Evolutionary conservation across 768 basidiomycete species (phyloP), one percentile per base, ranked within the genome.

Genomic region (Rubroboletus satanas): DNA sequence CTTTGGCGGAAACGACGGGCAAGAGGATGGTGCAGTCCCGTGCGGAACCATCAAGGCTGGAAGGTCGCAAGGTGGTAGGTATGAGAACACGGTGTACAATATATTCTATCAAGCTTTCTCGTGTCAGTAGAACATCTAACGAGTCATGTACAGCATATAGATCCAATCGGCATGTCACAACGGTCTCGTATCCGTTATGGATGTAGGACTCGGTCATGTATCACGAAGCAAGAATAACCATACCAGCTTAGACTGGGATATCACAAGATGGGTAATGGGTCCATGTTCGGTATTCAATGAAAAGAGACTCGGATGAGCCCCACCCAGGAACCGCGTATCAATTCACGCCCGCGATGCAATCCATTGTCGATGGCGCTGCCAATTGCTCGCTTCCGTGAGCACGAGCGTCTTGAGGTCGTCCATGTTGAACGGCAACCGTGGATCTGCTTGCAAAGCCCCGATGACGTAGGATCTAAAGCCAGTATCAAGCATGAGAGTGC

Each of bases 381-480:
- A 79, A 35, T 77, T 77, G 7, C 70, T 56, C 0, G 69, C 66
- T 49, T 80, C 78, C 60, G 69, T 65, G 60, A 67, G 67, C 10
- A 77, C 71, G 15, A 80, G 66, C 23, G 60, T 56, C 44, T 69
- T 70, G 28, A 81, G 61, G 35, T 63, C 59, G 0, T 57, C 56
- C 62, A 73, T 64, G 41, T 68, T 54, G 51, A 75, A 80, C 7
- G 73, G 70, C 31, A 80, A 62, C 9, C 65, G 55, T 7, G 64
- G 54, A 48, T 80, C 74, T 12, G 71, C 72, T 31, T 73, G 72
- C 44, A 80, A 58, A 4, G 77, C 77, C 4, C 72, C 60, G 10
- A 80, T 45, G 9, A 80, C 70, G 54, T 81, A 76, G 9, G 77
- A 73, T 62, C 78, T 80, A 23, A 36, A 3, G 18, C 49, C 47